Conservation (phyloP, 768 basidiomycete genomes). For the Fomitopsis serialis region DNA sequence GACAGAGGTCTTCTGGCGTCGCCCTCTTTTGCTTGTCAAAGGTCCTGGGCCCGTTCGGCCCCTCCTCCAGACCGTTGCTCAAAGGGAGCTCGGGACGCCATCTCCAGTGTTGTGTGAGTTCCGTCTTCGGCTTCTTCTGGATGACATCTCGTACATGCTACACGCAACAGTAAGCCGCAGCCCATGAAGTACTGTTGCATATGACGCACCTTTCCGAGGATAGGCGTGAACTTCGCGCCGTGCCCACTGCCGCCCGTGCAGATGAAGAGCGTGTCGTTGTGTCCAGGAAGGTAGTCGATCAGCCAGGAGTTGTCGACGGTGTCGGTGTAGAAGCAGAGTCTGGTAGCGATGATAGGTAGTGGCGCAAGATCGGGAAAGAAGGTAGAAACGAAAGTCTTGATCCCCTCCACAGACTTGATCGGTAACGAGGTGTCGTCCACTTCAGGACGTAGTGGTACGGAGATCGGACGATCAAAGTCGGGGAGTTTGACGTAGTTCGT, state of each 20-base stretch:
- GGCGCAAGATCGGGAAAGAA: slow-evolving; percentile 3
- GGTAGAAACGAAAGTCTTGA: slow-evolving; percentile 5
- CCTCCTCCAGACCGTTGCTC: slow-evolving; percentile 1
- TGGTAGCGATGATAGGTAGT: not conserved
- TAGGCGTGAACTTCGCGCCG: slow-evolving; percentile 4
- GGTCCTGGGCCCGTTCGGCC: slow-evolving; percentile 2
- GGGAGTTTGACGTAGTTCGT: slow-evolving; percentile 6
- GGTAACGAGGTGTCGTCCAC: slow-evolving; percentile 2
- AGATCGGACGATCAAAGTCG: not conserved
- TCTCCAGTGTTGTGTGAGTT: slow-evolving; percentile 3
- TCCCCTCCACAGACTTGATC: slow-evolving; percentile 2
- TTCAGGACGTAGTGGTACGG: slow-evolving; percentile 1
- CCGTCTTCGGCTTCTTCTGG: slow-evolving; percentile 5
- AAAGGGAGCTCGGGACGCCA: slow-evolving; percentile 6
- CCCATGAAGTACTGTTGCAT: not conserved
- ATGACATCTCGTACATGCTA: slow-evolving; percentile 4
- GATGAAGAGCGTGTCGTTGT: slow-evolving; percentile 2
- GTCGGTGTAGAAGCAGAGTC: slow-evolving; percentile 6
- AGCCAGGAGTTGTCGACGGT: slow-evolving; percentile 4
- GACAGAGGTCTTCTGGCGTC: not conserved
- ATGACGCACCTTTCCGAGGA: slow-evolving; percentile 1
- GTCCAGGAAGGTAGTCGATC: slow-evolving; percentile 3
- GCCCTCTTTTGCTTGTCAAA: slow-evolving; percentile 4
- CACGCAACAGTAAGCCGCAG: not conserved
- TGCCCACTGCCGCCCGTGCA: slow-evolving; percentile 7